phyloP scores from a whole-genome alignment of 441 rosid genomes.

The Sinapis alba region DNA sequence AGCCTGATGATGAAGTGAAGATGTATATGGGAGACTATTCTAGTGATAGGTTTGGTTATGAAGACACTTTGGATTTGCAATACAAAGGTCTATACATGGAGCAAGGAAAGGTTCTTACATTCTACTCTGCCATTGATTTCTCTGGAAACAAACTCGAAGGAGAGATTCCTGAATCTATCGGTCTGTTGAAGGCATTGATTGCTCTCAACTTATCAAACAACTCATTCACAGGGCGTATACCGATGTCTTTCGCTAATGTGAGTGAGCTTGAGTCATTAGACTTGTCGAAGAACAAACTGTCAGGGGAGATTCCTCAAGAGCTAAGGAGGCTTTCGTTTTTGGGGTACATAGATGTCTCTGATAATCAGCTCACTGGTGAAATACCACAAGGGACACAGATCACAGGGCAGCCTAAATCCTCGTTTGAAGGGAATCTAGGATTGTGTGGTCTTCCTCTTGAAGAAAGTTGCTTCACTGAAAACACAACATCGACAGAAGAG shows the following conservation, averaged over 20 bases:
- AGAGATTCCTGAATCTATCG: conserved; percentile 11
- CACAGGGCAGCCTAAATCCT: conserved; percentile 2
- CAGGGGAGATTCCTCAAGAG: conserved; percentile 5
- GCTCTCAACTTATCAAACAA: conserved; percentile 18
- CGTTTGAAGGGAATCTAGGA: conserved; percentile 7
- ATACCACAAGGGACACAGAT: conserved; percentile 20
- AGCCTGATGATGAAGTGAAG: background rate
- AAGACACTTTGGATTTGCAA: conserved; percentile 17
- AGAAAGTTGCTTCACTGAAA: background rate
- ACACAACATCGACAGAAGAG: background rate
- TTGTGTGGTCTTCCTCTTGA: conserved; percentile 8
- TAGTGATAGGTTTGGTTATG: background rate
- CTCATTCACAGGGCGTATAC: conserved; percentile 2
- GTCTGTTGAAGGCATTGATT: background rate
- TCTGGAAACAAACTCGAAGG: conserved; percentile 15
- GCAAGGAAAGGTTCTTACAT: conserved; percentile 4
- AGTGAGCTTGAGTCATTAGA: conserved; percentile 13
- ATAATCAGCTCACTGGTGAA: conserved; percentile 3
- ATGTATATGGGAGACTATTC: background rate
- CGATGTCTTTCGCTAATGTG: background rate
- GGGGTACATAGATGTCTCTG: conserved; percentile 11
- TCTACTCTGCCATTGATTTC: conserved; percentile 22
- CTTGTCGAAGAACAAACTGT: conserved; percentile 4
- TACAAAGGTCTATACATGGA: conserved; percentile 34
- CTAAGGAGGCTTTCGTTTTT: background rate